Conservation (phyloP, 495 filamentous ascomycete genomes). For the Pyrenopolyporus hunteri region DNA sequence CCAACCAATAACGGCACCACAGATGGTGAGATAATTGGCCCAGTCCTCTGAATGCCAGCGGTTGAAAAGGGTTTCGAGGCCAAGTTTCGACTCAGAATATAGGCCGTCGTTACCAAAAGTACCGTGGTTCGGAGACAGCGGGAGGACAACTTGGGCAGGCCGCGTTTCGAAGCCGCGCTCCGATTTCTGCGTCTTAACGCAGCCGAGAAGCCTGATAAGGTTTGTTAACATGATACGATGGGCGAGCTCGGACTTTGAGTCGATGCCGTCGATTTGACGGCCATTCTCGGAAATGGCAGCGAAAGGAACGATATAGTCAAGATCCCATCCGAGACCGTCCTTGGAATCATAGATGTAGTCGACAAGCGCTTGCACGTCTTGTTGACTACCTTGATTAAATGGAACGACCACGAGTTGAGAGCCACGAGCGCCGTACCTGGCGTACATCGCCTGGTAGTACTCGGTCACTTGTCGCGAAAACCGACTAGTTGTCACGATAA, state of each 20-base stretch:
- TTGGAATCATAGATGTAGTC: slow-evolving; percentile 98
- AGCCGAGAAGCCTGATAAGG: slow-evolving; percentile 85
- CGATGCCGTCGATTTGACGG: slow-evolving; percentile 95
- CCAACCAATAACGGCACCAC: slow-evolving; percentile 98
- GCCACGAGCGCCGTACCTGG: slow-evolving; percentile 87
- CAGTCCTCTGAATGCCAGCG: slow-evolving; percentile 98
- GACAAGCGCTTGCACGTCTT: slow-evolving; percentile 91
- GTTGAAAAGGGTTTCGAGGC: slow-evolving; percentile 96
- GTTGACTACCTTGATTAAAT: slow-evolving; percentile 98
- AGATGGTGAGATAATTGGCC: slow-evolving; percentile 97
- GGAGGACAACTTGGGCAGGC: slow-evolving; percentile 94
- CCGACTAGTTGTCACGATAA: slow-evolving; percentile 92
- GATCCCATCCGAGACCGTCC: slow-evolving; percentile 95
- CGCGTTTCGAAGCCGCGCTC: slow-evolving; percentile 88
- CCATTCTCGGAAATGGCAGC: slow-evolving; percentile 97
- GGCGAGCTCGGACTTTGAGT: slow-evolving; percentile 97
- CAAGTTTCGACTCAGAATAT: slow-evolving; percentile 98
- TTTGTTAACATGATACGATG: slow-evolving; percentile 99
- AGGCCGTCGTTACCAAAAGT: slow-evolving; percentile 98
- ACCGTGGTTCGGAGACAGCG: slow-evolving; percentile 96
- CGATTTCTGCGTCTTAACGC: slow-evolving; percentile 88
- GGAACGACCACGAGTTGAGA: slow-evolving; percentile 97
- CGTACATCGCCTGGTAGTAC: slow-evolving; percentile 99
- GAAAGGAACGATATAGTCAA: slow-evolving; percentile 96
- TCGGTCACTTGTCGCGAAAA: slow-evolving; percentile 98